Evolutionary conservation across 2,329 filamentous ascomycete species (phyloP).

Genomic region (Penicillium sp.): DNA sequence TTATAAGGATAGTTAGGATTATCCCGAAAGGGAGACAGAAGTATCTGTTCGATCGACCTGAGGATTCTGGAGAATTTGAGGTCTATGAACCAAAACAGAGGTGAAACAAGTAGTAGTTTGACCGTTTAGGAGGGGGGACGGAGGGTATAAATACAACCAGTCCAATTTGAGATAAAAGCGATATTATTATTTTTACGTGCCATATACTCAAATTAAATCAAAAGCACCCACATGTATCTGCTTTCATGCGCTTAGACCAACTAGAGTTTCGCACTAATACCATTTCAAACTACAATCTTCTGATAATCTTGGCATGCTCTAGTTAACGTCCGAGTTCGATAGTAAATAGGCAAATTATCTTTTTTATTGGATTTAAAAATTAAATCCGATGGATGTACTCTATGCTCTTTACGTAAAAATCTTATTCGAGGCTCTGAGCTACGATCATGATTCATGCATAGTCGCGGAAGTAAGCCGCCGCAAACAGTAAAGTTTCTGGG

Average conservation of each 20-base stretch:
- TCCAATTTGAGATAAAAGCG: slow-evolving; percentile 1
- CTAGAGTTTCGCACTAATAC: slow-evolving; percentile 4
- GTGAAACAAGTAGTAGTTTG: background rate
- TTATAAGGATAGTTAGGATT: background rate
- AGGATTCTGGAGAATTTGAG: background rate
- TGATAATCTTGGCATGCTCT: slow-evolving; percentile 8
- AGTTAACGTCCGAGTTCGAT: background rate
- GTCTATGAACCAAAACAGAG: background rate
- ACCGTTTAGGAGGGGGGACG: background rate
- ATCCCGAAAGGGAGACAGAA: background rate
- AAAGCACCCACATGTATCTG: background rate
- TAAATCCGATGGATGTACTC: background rate
- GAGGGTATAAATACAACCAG: slow-evolving; percentile 10
- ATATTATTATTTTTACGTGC: slow-evolving; percentile 1
- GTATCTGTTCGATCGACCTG: background rate
- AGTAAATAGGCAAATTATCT: background rate
- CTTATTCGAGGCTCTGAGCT: background rate
- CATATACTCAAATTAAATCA: background rate
- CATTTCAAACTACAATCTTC: slow-evolving; percentile 5
- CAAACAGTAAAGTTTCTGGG: background rate
- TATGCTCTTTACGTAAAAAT: background rate
- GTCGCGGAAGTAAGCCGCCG: background rate
- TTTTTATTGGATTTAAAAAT: background rate
- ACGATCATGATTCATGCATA: background rate
- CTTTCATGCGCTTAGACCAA: slow-evolving; percentile 9